Conservation (phyloP, 768 basidiomycete genomes). For the Ramaria sp. region DNA sequence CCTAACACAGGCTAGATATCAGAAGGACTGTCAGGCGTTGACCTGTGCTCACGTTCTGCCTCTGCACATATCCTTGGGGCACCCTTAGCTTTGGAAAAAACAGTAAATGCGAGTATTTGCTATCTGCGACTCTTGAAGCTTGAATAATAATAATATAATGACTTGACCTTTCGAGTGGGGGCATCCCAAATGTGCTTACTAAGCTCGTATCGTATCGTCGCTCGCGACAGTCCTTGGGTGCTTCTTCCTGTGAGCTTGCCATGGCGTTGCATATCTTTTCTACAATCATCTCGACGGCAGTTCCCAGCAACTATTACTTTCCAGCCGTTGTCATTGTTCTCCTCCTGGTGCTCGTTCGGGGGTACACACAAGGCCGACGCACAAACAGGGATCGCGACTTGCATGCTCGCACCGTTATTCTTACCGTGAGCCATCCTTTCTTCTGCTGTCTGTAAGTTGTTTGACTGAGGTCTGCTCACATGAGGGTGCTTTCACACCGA, state of each 20-base stretch:
- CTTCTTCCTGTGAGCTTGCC: too few relatives aligned
- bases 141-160: too few relatives aligned
- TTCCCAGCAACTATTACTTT: slow-evolving; percentile 32
- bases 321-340: slow-evolving; percentile 39
- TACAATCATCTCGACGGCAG: slow-evolving; percentile 1
- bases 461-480: neutral
- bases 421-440: slow-evolving; percentile 44
- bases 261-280: slow-evolving; percentile 5
- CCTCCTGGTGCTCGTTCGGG: slow-evolving; percentile 36
- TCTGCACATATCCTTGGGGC: too few relatives aligned
- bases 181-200: too few relatives aligned
- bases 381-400: slow-evolving; percentile 67
- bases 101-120: too few relatives aligned
- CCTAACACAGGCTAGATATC: too few relatives aligned
- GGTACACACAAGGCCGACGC: slow-evolving; percentile 58
- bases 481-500: slow-evolving; percentile 67
- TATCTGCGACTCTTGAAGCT: too few relatives aligned
- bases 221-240: too few relatives aligned
- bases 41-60: too few relatives aligned
- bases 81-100: too few relatives aligned
- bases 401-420: slow-evolving; percentile 56
- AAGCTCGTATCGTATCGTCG: neutral
- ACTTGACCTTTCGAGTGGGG: too few relatives aligned
- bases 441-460: neutral
- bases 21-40: too few relatives aligned